Conservation (phyloP, 148 eudicot species). For the Silene conica region DNA sequence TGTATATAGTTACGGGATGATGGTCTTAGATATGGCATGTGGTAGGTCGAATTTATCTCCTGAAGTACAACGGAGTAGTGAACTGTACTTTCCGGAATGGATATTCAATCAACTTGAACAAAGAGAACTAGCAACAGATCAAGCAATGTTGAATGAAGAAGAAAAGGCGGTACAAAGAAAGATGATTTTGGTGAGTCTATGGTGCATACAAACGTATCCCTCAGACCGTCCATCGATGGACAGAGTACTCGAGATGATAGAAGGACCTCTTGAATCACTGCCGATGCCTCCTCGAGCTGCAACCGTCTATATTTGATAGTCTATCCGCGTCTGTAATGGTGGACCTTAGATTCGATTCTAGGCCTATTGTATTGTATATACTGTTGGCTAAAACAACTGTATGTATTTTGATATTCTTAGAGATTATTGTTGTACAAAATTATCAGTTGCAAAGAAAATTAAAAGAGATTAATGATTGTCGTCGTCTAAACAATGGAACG, state of each 20-base stretch:
- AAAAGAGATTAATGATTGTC: too few relatives aligned
- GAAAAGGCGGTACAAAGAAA: conserved; percentile 24
- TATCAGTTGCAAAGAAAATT: too few relatives aligned
- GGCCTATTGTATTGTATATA: too few relatives aligned
- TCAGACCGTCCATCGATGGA: conserved; percentile 8
- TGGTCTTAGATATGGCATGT: conserved; percentile 21
- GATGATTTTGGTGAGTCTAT: conserved; percentile 36
- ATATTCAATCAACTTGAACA: conserved; percentile 25
- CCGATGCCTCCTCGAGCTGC: conserved; percentile 22
- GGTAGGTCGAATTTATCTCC: neutral
- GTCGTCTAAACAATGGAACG: too few relatives aligned
- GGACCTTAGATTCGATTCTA: too few relatives aligned
- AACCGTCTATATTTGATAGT: neutral
- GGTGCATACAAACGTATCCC: conserved; percentile 18
- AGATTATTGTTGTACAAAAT: too few relatives aligned
- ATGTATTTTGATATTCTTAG: too few relatives aligned
- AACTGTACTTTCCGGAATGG: conserved; percentile 13
- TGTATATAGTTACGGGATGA: conserved; percentile 26
- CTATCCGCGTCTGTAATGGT: neutral
- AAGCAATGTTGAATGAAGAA: neutral
- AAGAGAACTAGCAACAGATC: neutral
- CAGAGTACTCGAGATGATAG: conserved; percentile 11
- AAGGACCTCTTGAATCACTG: conserved; percentile 11
- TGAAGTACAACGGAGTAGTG: conserved; percentile 2
- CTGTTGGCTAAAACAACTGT: too few relatives aligned